phyloP scores from a whole-genome alignment of 2,329 filamentous ascomycete species.

The Penicillium sp. region DNA sequence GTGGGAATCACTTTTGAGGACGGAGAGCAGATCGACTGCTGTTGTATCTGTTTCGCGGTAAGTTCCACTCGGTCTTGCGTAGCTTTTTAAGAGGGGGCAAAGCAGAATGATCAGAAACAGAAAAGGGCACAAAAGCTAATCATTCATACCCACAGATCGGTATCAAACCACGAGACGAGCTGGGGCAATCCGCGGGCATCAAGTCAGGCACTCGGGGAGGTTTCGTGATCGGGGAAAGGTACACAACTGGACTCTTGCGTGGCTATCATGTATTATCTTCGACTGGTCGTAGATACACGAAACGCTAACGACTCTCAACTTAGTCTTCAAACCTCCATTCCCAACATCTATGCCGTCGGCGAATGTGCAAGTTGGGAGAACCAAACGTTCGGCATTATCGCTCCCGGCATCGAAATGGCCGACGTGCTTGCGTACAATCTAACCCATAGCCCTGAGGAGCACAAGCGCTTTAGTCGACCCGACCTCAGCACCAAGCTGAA shows the following conservation, averaged over 20 bases:
- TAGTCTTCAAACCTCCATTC: slow-evolving; percentile 60
- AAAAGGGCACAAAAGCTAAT: slow-evolving; percentile 4
- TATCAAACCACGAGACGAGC: slow-evolving; percentile 71
- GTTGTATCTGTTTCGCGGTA: slow-evolving; percentile 76
- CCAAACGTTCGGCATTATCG: slow-evolving; percentile 83
- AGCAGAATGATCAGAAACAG: too few species aligned
- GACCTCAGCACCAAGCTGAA: slow-evolving; percentile 91
- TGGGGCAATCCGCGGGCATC: slow-evolving; percentile 65
- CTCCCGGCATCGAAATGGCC: slow-evolving; percentile 86
- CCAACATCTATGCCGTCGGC: slow-evolving; percentile 77
- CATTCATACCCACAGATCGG: slow-evolving; percentile 53
- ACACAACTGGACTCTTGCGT: neutral
- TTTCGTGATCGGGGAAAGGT: slow-evolving; percentile 52
- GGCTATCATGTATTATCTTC: neutral
- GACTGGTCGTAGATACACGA: neutral
- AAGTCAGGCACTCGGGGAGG: slow-evolving; percentile 66
- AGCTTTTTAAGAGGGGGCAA: neutral
- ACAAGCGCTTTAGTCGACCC: slow-evolving; percentile 68
- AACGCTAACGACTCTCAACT: neutral
- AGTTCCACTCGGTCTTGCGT: slow-evolving; percentile 13
- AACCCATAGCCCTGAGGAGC: slow-evolving; percentile 67
- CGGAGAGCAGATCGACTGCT: slow-evolving; percentile 68
- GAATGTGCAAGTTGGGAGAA: slow-evolving; percentile 87
- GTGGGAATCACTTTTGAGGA: slow-evolving; percentile 74
- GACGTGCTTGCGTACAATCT: slow-evolving; percentile 88